Base-by-base conservation (phyloP, 352 stramenopile genomes). In the Phytophthora nicotianae region DNA sequence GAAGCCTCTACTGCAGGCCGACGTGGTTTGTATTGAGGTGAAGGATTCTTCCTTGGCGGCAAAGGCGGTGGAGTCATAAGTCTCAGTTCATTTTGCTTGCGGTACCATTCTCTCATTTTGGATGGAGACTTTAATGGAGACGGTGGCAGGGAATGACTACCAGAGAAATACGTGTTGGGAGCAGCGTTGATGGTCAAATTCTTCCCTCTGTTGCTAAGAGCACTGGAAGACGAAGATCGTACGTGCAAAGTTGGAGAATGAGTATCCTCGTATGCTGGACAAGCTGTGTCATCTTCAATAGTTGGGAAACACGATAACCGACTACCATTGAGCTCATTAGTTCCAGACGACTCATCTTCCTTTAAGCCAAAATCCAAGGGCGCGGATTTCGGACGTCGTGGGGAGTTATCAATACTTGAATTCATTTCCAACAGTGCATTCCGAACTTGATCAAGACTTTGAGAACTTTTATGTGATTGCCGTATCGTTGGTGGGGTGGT, bases 261-360 rank as follows among this genome's bases (percentile, higher is more conserved):
- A 0, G 26, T 51, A 41, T 88, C 76, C 40, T 90, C 81, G 58
- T 88, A 90, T 0, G 77, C 81, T 56, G 77, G 79, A 50, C 77
- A 90, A 3, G 68, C 79, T 5, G 70, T 48, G 9, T 89, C 77
- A 38, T 90, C 79, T 76, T 88, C 81, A 26, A 86, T 83, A 5
- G 67, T 86, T 24, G 73, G 75, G 32, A 85, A 77, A 2, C 57
- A 57, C 0, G 43, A 21, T 43, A 63, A 58, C 46, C 51, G 68
- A 47, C 48, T 56, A 42, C 32, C 57, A 38, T 56, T 77, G 4
- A 65, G n/a, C 5, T 62, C 42, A 26, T 55, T 11, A 33, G 52
- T 53, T 10, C 29, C 41, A 58, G 35, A 32, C 3, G 50, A 10
- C 50, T 62, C 56, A 21, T 65, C 63, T 52, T 69, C 62, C 26